These are phyloP conservation scores for Biscutella auriculata DNA, from an alignment of 441 rosid species.

Conservation along the genomic window DNA sequence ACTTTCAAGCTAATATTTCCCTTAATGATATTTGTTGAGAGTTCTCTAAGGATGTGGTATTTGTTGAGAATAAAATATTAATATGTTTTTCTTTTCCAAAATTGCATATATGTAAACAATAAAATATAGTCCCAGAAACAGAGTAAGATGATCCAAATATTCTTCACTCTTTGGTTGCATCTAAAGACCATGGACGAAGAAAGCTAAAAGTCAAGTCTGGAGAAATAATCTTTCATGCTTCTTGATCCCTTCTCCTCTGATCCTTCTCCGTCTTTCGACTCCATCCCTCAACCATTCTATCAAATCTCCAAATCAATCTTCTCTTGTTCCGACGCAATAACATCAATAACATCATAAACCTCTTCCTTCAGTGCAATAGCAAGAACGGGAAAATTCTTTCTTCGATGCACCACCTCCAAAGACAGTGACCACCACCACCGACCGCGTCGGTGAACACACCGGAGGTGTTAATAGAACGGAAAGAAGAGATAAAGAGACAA, in stretches of 20 bases:
- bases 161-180: too few species aligned
- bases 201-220: too few species aligned
- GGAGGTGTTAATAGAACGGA: slow-evolving; percentile 37
- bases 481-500: slow-evolving; percentile 65
- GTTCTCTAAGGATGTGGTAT: too few species aligned
- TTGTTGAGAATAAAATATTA: too few species aligned
- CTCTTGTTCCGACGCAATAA: slow-evolving; percentile 12
- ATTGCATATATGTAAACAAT: too few species aligned
- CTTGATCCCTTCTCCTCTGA: slow-evolving; percentile 34
- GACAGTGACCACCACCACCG: slow-evolving; percentile 23
- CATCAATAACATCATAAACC: neutral
- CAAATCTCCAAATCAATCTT: slow-evolving; percentile 19
- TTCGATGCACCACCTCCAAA: slow-evolving; percentile 27
- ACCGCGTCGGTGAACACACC: neutral
- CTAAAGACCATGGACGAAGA: too few species aligned
- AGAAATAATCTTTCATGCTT: slow-evolving; percentile 41
- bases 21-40: too few species aligned
- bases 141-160: too few species aligned
- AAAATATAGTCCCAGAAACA: too few species aligned
- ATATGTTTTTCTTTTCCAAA: too few species aligned
- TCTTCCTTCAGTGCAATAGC: slow-evolving; percentile 18
- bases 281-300: neutral
- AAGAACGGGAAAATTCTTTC: slow-evolving; percentile 34
- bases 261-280: slow-evolving; percentile 10
- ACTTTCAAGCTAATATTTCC: too few species aligned